Evolutionary conservation across 2,329 filamentous ascomycete genomes (phyloP), one percentile per base, ranked within the genome.

Genomic region (Sporothrix schenckii): DNA sequence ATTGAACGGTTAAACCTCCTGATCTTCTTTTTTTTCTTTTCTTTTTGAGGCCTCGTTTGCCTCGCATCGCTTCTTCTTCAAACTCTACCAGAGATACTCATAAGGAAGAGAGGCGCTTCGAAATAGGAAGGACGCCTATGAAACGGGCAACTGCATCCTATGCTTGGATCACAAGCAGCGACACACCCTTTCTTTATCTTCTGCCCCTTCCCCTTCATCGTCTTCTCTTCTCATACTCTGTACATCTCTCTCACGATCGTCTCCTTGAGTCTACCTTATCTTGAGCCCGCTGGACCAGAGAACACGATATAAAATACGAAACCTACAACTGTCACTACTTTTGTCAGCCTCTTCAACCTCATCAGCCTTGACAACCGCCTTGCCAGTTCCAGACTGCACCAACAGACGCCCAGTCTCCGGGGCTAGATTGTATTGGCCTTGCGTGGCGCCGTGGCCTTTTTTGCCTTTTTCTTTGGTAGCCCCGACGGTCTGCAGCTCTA

Each of bases 141-240:
- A 66, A 66, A 53, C 47, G 27, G 63, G 49, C 39, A 54, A 24
- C 49, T 24, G 63, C 61, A 16, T 30, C n/a, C 49, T 47, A 41
- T 66, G 49, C 63, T 34, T 52, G 19, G 30, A 53, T 66, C 63
- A 44, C 66, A 66, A 49, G 66, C 52, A 34, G 21, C 52, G 61
- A 50, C 50, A 44, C n/a, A 6, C 41, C 27, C 41, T 24, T 34
- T 49, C 56, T 44, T 49, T 41, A 27, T 30, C 10, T 47, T 19
- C 6, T 19, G 21, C 41, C 4, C 44, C 44, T 65, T 21, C 14
- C 44, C 44, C 19, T 53, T 14, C 47, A 21, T 14, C 13, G 4
- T 21, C 19, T 10, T 27, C 44, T 16, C 21, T 9, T 54, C 21
- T 27, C 19, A n/a, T n/a, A n/a, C 49, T n/a, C 19, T 7, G 19